Base-by-base conservation (phyloP, 164 flowering plant genomes). In the Santalum album region DNA sequence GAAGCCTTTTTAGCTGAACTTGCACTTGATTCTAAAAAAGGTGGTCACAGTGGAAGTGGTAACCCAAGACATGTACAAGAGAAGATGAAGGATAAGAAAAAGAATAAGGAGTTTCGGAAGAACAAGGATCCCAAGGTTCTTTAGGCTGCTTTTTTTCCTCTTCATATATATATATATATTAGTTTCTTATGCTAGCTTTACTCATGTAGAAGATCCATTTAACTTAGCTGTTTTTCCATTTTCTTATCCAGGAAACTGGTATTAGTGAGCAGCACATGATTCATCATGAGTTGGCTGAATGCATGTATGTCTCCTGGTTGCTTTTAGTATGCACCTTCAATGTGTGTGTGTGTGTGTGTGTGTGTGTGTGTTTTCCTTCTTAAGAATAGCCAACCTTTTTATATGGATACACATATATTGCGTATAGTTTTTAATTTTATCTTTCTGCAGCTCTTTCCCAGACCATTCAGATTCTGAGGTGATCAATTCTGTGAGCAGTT, bases 101-200 rank as follows among this genome's bases (percentile, higher is more conserved):
- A 48, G 51, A 48, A 48, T 7, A 46, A 48, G 12, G 14, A 48
- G 34, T 29, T 3, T 3, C 34, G 9, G 9, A 29, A 29, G 6
- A 29, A 9, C 34, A 29, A 29, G 76, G 97, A 82, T 62, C 56
- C 65, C 26, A 90, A 90, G 95, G 99, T 86, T 49, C 51, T 23
- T 48, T 68, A 42, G 51, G 55, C n/a, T n/a, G n/a, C n/a, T n/a
- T 19, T 54, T 49, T 50, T 43, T 54, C 53, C 48, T 18, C 54
- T 52, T 45, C 56, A 15, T n/a, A n/a, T n/a, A n/a, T n/a, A n/a
- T n/a, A n/a, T n/a, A n/a, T n/a, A n/a, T n/a, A n/a, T n/a, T n/a
- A n/a, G n/a, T n/a, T n/a, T n/a, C n/a, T n/a, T n/a, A n/a, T n/a
- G n/a, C 11, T 27, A 36, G 52, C 26, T 20, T 25, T 17, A 35